Evolutionary conservation across 176 grass and related monocot genomes (phyloP).

Genomic region (Bonia amplexicaulis): DNA sequence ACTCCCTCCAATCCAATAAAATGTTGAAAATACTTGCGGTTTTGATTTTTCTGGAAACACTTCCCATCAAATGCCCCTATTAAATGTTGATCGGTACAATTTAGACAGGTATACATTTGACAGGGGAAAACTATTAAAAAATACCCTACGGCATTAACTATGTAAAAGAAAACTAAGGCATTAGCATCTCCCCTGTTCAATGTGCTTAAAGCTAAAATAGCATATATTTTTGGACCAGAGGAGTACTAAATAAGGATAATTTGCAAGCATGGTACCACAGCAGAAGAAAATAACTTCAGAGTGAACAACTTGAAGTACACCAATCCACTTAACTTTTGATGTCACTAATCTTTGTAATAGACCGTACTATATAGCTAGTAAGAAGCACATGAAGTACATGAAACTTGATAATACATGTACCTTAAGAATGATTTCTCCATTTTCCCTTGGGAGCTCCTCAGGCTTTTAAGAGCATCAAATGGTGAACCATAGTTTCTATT

Average conservation of each 20-base stretch:
- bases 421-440: conserved; percentile 99
- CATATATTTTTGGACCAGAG: not conserved
- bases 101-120: not conserved
- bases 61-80: not conserved
- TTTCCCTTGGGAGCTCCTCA: conserved; percentile 96
- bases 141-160: too few relatives aligned
- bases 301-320: conserved; percentile 14
- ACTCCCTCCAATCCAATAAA: not conserved
- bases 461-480: conserved; percentile 53
- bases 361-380: not conserved
- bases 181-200: not conserved
- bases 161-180: not conserved
- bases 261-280: not conserved
- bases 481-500: conserved; percentile 91
- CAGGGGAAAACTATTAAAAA: not conserved
- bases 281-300: conserved; percentile 10
- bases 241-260: not conserved
- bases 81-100: not conserved
- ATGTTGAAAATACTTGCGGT: not conserved
- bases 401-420: conserved; percentile 27
- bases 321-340: not conserved
- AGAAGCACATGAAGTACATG: not conserved
- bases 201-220: not conserved
- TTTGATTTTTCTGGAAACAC: not conserved
- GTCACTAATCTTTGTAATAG: not conserved